Conservation (phyloP, 2,329 filamentous ascomycete genomes). For the Epichloe scottii region DNA sequence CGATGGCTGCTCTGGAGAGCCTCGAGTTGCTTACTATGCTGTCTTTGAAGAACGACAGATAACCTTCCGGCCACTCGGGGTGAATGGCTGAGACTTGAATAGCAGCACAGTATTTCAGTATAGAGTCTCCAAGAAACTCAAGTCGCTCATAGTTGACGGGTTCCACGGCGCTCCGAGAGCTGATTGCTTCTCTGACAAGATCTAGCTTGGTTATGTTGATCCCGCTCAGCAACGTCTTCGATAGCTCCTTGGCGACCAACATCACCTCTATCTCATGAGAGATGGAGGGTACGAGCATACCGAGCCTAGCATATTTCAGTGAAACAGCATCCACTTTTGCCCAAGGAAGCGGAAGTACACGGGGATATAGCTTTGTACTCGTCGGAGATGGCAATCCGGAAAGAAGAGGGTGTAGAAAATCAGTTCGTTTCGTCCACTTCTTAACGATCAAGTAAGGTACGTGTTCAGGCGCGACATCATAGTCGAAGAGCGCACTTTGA, state of each 20-base stretch:
- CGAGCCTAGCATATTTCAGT: conserved; percentile 33
- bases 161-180: conserved; percentile 46
- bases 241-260: conserved; percentile 50
- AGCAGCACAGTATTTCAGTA: conserved; percentile 64
- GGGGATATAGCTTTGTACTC: conserved; percentile 29
- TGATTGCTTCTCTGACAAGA: conserved; percentile 57
- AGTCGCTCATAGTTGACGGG: conserved; percentile 64
- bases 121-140: conserved; percentile 76
- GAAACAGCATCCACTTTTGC: conserved; percentile 38
- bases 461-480: conserved; percentile 28
- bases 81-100: conserved; percentile 49
- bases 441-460: conserved; percentile 35
- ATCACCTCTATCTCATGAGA: conserved; percentile 54
- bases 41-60: conserved; percentile 56
- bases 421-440: conserved; percentile 40
- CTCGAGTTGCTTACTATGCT: conserved; percentile 61
- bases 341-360: conserved; percentile 32
- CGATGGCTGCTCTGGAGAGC: conserved; percentile 52
- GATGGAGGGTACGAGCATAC: conserved; percentile 59
- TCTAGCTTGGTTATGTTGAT: conserved; percentile 40
- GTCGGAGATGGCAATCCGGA: conserved; percentile 5
- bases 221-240: conserved; percentile 16
- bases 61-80: conserved; percentile 62
- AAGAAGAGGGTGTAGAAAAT: conserved; percentile 40
- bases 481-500: conserved; percentile 22